Conservation (phyloP, 2,329 filamentous ascomycete genomes). For the Ascosphaera pollenicola region DNA sequence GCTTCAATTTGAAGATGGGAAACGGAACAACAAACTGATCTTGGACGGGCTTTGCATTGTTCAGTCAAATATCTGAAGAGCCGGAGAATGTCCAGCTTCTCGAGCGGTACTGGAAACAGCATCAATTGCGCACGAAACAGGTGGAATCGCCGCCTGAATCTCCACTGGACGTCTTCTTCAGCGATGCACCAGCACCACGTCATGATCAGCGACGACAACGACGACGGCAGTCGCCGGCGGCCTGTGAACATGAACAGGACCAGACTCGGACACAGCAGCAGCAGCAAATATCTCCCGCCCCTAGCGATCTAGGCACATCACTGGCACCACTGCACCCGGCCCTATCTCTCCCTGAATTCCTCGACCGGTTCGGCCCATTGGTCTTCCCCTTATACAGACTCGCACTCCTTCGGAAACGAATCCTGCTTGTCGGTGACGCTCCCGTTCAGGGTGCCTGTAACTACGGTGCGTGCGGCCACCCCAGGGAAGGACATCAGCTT, state of each 20-base stretch:
- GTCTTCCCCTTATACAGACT: conserved; percentile 82
- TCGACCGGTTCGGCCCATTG: conserved; percentile 72
- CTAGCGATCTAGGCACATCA: too few relatives aligned
- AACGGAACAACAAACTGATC: conserved; percentile 1
- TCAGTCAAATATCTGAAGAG: conserved; percentile 38
- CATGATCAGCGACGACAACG: too few relatives aligned
- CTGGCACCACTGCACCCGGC: too few relatives aligned
- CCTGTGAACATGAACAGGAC: too few relatives aligned
- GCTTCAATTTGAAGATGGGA: conserved; percentile 4
- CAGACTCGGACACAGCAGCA: too few relatives aligned
- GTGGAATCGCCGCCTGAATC: conserved; percentile 20
- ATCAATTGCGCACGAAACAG: conserved; percentile 17
- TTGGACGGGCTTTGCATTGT: neutral
- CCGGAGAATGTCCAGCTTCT: conserved; percentile 39
- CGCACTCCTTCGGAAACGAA: conserved; percentile 65
- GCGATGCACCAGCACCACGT: too few relatives aligned
- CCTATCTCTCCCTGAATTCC: conserved; percentile 52
- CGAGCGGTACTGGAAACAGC: conserved; percentile 56
- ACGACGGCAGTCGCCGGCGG: too few relatives aligned
- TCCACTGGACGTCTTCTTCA: conserved; percentile 22
- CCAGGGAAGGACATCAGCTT: neutral
- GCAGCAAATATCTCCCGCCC: too few relatives aligned
- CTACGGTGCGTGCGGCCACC: conserved; percentile 40
- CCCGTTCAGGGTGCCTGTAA: conserved; percentile 74
- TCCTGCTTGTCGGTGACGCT: conserved; percentile 66